Evolutionary conservation across 164 flowering plant genomes (phyloP), one percentile per base, ranked within the genome.

Genomic region (Dillenia turbinata): DNA sequence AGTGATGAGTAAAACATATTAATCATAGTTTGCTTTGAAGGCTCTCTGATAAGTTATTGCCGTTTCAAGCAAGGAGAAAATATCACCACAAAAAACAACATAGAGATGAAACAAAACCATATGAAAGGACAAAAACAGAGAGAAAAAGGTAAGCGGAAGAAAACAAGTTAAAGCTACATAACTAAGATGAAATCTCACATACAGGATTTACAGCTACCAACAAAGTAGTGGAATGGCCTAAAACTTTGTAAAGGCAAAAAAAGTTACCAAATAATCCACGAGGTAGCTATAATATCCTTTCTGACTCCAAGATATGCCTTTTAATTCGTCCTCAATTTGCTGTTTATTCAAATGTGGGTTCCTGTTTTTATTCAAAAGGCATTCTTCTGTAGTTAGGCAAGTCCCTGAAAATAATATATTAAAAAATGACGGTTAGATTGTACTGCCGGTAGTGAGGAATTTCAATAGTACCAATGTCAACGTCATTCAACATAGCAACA

Each of bases 361-460:
- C 61, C 97, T 77, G 69, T 94, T 91, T 67, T 75, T 76, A 66
- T 94, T 94, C 77, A 91, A 68, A 47, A 94, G 93, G 73, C 99
- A 94, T 71, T 94, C 99, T 77, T 88, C 96, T 1, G 99, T 94
- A 45, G 97, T 88, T 62, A 94, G 85, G 75, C 99, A 91, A 54
- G 99, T 94, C 54, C 99, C 97, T 91, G 86, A 63, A 69, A 57
- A 55, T 66, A 64, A 61, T 65, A 46, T 40, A 48, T 17, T 11
- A 44, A 49, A 54, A 12, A 19, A 40, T 9, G 40, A 33, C 40
- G 5, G 40, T 33, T 33, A 26, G 40, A 33, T 33, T 33, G 40
- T 33, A 33, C 40, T 4, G 40, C 40, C 40, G 40, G 5, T 33
- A 6, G 40, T 33, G 40, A 33, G 40, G 40, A 0, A 33, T 5